These are phyloP conservation scores for Patellifolia procumbens DNA, from an alignment of 179 eudicot species.

Conservation along the genomic window DNA sequence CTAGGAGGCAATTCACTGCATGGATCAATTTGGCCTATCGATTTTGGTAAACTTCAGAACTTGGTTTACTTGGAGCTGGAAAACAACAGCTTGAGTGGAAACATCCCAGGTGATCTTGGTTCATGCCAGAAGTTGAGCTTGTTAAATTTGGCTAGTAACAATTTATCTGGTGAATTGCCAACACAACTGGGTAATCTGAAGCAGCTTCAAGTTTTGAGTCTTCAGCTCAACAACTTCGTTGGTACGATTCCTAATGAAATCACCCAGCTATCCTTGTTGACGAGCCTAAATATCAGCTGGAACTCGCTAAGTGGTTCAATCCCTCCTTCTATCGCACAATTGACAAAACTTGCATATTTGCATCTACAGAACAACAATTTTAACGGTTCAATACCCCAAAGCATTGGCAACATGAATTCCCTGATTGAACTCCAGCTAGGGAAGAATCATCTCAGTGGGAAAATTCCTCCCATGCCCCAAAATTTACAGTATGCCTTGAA, in stretches of 20 bases:
- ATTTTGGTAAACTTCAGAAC: conserved; percentile 35
- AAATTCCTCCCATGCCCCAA: conserved; percentile 54
- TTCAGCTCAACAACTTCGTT: conserved; percentile 50
- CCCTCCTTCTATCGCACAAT: conserved; percentile 50
- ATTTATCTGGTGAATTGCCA: conserved; percentile 52
- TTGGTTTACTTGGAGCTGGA: conserved; percentile 72
- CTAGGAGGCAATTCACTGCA: conserved; percentile 51
- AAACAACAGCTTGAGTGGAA: conserved; percentile 53
- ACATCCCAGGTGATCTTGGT: conserved; percentile 58
- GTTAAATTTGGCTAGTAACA: conserved; percentile 60
- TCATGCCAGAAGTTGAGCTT: conserved; percentile 49
- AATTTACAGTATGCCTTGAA: conserved; percentile 60
- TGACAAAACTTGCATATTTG: conserved; percentile 51
- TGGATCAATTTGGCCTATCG: conserved; percentile 44
- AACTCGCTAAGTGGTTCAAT: conserved; percentile 61
- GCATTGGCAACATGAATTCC: conserved; percentile 35
- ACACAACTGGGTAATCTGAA: conserved; percentile 42
- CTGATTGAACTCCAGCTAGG: conserved; percentile 73
- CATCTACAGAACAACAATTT: conserved; percentile 62
- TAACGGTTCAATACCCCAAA: conserved; percentile 57
- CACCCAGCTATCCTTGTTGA: conserved; percentile 39
- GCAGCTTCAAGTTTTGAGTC: conserved; percentile 56
- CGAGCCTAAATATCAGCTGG: conserved; percentile 57
- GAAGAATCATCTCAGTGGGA: conserved; percentile 53
- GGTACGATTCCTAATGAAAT: conserved; percentile 64